Base-by-base conservation (phyloP, 1,139 yeast species). In the Kazachstania sp. region DNA sequence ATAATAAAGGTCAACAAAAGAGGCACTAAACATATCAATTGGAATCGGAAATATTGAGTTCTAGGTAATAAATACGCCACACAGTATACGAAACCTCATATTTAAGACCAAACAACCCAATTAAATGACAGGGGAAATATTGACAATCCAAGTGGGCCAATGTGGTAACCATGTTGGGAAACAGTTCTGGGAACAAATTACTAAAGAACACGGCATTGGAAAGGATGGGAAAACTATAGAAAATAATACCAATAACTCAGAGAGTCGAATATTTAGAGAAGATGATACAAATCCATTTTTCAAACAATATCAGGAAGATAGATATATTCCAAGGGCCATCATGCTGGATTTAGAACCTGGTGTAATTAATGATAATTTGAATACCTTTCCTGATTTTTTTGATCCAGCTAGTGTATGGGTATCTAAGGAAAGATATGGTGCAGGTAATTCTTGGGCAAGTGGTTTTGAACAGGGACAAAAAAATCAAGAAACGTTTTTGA, bases 81-180 rank as follows among this genome's bases (percentile, higher is more conserved):
- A n/a, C n/a, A n/a, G n/a, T n/a, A n/a, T n/a, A n/a, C n/a, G n/a
- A n/a, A n/a, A n/a, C n/a, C n/a, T n/a, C 28, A 23, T 23, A 7
- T 7, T 23, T 2, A 23, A 23, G 6, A 23, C 2, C 5, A 23
- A 23, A 23, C 28, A 4, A 9, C 6, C 6, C 5, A 4, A 23
- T 23, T 11, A 36, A 36, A 64, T 64, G 68, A 57, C 64, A 6
- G 66, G 82, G 30, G 87, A 82, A 60, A 75, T 81, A 35, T 73
- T 81, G 46, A 79, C 88, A 1, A 65, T 82, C 19, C 86, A 81
- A 54, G 78, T 79, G 2, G 84, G 78, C 30, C 98, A 92, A 68
- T 94, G 98, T 69, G 98, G 98, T 46, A 92, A 92, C 66, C 98
- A 92, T 64, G 83, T 92, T 1, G 97, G 97, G 19, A 78, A 86